A percentile compares a stretch with the other conserved stretches of the same genome.
Evolutionary conservation across 2,329 filamentous ascomycete genomes (phyloP).

Genomic region (Zymoseptoria tritici): DNA sequence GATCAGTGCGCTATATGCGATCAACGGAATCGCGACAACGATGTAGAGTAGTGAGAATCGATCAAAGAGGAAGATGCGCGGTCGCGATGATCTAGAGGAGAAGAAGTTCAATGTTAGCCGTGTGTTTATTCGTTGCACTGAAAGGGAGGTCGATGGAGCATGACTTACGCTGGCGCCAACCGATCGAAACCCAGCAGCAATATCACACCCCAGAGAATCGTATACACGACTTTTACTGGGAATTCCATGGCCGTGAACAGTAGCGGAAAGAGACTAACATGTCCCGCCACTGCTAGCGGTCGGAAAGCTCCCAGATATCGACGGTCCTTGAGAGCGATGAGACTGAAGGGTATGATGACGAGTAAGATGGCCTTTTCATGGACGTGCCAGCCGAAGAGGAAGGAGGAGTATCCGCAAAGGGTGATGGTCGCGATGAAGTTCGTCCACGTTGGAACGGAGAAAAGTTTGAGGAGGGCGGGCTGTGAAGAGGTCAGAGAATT

Average conservation of each 20-base stretch:
- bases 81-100: constrained; percentile 53
- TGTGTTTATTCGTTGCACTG: too few relatives aligned
- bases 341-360: constrained; percentile 88
- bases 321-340: constrained; percentile 83
- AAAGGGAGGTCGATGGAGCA: neutral
- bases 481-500: constrained; percentile 20
- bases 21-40: constrained; percentile 77
- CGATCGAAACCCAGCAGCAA: constrained; percentile 83
- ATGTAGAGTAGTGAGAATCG: constrained; percentile 87
- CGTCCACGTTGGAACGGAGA: constrained; percentile 73
- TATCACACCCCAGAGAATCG: constrained; percentile 79
- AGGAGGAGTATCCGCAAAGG: constrained; percentile 90
- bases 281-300: constrained; percentile 83
- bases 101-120: neutral
- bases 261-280: constrained; percentile 90
- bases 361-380: constrained; percentile 95
- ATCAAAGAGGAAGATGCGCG: constrained; percentile 84
- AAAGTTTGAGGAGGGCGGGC: constrained; percentile 73
- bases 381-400: constrained; percentile 97
- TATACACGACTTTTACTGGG: constrained; percentile 88
- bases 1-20: constrained; percentile 77
- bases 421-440: constrained; percentile 84
- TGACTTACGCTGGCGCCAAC: constrained; percentile 64
- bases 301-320: constrained; percentile 87
- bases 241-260: constrained; percentile 90